Evolutionary conservation across 345 rosid species (phyloP).

Genomic region (Euclidium syriacum): DNA sequence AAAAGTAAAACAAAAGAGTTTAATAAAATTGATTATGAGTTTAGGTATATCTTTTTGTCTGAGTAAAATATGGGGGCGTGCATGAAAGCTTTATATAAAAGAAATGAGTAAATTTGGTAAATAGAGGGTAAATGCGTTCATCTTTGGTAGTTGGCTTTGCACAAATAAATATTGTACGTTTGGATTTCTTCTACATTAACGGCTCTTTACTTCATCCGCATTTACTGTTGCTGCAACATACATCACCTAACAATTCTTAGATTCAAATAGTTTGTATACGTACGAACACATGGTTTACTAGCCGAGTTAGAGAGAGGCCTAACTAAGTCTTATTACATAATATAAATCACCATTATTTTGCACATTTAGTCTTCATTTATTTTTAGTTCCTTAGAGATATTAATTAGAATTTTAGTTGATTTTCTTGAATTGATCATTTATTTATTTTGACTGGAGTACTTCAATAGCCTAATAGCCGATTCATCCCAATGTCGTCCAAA

Average conservation of each 20-base stretch:
- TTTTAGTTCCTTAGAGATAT: background rate
- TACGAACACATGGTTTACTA: background rate
- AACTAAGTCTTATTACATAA: background rate
- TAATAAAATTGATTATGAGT: constrained; percentile 1
- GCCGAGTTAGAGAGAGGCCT: background rate
- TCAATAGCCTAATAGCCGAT: no score
- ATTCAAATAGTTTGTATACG: background rate
- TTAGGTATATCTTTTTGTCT: constrained; percentile 1
- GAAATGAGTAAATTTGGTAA: background rate
- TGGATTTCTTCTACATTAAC: constrained; percentile 15
- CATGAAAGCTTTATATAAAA: constrained; percentile 9
- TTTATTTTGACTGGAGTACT: no score
- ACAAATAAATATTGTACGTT: background rate
- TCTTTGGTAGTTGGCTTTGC: constrained; percentile 23
- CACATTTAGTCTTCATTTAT: background rate
- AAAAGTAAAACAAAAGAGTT: background rate
- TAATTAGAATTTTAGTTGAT: background rate
- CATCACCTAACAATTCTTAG: background rate
- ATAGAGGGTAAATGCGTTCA: constrained; percentile 12
- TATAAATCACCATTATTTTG: background rate
- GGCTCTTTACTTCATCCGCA: constrained; percentile 24
- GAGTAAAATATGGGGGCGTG: constrained; percentile 2
- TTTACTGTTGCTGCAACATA: constrained; percentile 2
- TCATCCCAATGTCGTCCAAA: no score
- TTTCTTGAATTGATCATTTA: no score